Evolutionary conservation across 75 land plant genomes (phyloP).

Genomic region (Cryptomeria japonica): DNA sequence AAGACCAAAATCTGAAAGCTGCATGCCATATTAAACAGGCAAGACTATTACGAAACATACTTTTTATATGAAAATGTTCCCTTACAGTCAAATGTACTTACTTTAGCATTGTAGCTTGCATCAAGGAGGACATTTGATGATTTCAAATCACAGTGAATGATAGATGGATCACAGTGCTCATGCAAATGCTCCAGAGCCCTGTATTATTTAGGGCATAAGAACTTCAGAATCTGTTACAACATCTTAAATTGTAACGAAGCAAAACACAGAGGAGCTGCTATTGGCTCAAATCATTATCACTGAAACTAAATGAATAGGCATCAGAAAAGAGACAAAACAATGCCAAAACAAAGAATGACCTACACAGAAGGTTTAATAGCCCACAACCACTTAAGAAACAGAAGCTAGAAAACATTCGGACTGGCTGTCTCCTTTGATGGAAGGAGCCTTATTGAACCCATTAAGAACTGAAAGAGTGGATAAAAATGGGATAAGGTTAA

Average conservation of each 20-base stretch:
- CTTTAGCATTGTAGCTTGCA: slow-evolving; percentile 44
- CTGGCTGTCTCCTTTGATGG: not conserved
- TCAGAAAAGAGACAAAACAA: not conserved
- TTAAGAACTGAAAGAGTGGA: not conserved
- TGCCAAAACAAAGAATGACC: not conserved
- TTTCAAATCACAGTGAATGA: slow-evolving; percentile 49
- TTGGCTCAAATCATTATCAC: not conserved
- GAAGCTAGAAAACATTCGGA: not conserved
- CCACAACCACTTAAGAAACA: not conserved
- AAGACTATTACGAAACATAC: slow-evolving; percentile 5
- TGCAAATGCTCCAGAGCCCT: slow-evolving; percentile 45
- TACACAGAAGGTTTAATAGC: not conserved
- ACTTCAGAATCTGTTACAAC: not conserved
- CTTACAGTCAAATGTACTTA: slow-evolving; percentile 3
- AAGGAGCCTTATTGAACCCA: not conserved
- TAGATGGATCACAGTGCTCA: slow-evolving; percentile 38
- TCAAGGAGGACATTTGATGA: slow-evolving; percentile 48
- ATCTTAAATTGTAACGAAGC: not conserved
- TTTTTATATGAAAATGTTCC: not conserved
- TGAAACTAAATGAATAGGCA: not conserved
- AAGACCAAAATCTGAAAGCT: slow-evolving; percentile 49
- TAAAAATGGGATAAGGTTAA: not conserved
- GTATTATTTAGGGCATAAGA: not conserved
- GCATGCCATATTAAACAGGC: slow-evolving; percentile 7
- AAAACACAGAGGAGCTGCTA: not conserved